Conservation (phyloP, 2,329 filamentous ascomycete genomes). For the Malbranchea zuffiana region DNA sequence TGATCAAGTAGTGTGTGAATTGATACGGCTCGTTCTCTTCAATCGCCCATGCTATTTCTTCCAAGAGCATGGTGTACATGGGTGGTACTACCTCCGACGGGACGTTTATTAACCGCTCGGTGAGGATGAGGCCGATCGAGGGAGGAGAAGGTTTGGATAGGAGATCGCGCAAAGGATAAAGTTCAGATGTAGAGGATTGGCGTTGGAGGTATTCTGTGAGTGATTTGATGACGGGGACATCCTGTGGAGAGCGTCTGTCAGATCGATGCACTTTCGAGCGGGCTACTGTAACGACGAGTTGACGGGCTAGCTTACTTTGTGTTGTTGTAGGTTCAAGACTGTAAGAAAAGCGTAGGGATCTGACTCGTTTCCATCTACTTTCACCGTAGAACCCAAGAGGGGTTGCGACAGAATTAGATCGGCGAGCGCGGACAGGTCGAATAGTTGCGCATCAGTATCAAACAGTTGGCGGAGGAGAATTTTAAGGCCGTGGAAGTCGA, state of each 20-base stretch:
- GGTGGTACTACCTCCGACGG: constrained; percentile 86
- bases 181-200: constrained; percentile 44
- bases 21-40: constrained; percentile 85
- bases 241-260: constrained; percentile 33
- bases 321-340: constrained; percentile 69
- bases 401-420: constrained; percentile 82
- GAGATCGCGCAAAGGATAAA: constrained; percentile 49
- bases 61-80: constrained; percentile 86
- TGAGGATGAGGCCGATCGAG: constrained; percentile 75
- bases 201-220: constrained; percentile 59
- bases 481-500: constrained; percentile 94
- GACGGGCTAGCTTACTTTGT: constrained; percentile 39
- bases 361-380: constrained; percentile 87
- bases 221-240: constrained; percentile 60
- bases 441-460: constrained; percentile 72
- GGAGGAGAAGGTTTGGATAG: constrained; percentile 42
- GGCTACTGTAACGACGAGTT: not conserved
- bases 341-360: constrained; percentile 91
- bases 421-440: constrained; percentile 76
- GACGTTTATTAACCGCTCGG: constrained; percentile 91
- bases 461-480: constrained; percentile 81
- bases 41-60: constrained; percentile 80
- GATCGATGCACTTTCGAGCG: constrained; percentile 2
- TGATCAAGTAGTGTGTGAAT: constrained; percentile 83
- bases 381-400: constrained; percentile 84